A percentile compares a stretch with the other conserved stretches of the same genome.
Conservation (phyloP, 2,329 filamentous ascomycete species). For the Colletotrichum tamarilloi region DNA sequence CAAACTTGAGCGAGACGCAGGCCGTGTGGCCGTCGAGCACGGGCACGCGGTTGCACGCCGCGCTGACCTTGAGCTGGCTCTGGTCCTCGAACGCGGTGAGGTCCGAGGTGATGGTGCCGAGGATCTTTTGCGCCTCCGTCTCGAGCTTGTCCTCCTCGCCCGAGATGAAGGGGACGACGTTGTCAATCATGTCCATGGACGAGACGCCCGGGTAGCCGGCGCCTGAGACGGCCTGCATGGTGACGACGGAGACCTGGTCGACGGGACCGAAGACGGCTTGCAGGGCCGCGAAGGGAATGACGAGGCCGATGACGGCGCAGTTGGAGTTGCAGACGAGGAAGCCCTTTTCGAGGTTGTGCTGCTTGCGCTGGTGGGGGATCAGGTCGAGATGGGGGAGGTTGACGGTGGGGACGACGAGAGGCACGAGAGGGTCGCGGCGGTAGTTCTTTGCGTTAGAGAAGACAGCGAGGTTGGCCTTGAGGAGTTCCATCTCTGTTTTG, state of each 20-base stretch:
- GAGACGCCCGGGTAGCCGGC: conserved; percentile 91
- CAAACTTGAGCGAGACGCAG: conserved; percentile 90
- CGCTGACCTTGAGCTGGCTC: conserved; percentile 78
- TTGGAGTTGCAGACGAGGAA: conserved; percentile 99
- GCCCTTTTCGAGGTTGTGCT: conserved; percentile 80
- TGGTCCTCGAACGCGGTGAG: conserved; percentile 83
- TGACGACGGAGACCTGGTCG: conserved; percentile 81
- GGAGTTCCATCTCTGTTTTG: conserved; percentile 85
- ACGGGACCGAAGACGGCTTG: conserved; percentile 88
- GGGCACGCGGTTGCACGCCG: conserved; percentile 92
- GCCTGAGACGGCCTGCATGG: conserved; percentile 93
- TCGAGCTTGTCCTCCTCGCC: conserved; percentile 98
- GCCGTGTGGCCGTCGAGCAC: conserved; percentile 95
- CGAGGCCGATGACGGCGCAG: conserved; percentile 95
- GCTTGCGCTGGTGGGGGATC: conserved; percentile 86
- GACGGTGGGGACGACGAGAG: conserved; percentile 93
- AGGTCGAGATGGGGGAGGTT: conserved; percentile 89
- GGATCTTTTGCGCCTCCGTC: conserved; percentile 93
- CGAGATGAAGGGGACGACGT: conserved; percentile 91
- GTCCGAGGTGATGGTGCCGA: conserved; percentile 78
- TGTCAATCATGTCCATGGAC: conserved; percentile 96
- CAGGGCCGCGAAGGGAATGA: conserved; percentile 93
- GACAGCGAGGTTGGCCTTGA: conserved; percentile 87
- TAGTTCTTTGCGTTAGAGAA: conserved; percentile 99
- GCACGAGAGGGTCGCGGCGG: conserved; percentile 88